Conservation (phyloP, 2,329 filamentous ascomycete species). For the Aureobasidium sp. region DNA sequence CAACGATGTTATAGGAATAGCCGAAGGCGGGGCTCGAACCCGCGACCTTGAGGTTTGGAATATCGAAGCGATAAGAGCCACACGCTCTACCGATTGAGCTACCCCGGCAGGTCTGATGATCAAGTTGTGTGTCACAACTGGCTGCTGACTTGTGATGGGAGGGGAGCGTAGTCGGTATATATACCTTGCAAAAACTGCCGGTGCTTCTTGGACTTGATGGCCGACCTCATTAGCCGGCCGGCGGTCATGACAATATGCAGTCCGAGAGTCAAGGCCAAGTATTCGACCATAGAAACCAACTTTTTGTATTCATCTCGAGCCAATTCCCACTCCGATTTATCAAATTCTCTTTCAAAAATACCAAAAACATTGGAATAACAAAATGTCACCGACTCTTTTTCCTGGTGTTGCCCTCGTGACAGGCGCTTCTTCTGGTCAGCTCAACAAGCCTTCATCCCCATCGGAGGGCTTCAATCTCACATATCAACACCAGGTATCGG, state of each 20-base stretch:
- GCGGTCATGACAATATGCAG: no score
- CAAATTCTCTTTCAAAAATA: no score
- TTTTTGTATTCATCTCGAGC: no score
- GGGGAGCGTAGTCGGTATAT: neutral
- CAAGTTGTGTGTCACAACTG: neutral
- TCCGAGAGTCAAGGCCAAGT: no score
- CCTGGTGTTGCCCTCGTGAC: slow-evolving; percentile 32
- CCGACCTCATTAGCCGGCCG: no score
- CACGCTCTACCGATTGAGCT: slow-evolving; percentile 44
- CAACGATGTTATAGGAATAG: slow-evolving; percentile 2
- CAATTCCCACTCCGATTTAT: no score
- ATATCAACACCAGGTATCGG: slow-evolving; percentile 34
- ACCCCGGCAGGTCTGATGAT: slow-evolving; percentile 30
- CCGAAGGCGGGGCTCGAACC: slow-evolving; percentile 15
- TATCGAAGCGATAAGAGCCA: slow-evolving; percentile 34
- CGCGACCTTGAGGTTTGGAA: slow-evolving; percentile 10
- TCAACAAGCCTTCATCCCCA: neutral
- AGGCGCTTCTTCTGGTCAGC: slow-evolving; percentile 28
- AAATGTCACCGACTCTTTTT: slow-evolving; percentile 20
- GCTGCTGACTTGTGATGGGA: neutral
- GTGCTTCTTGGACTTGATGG: no score
- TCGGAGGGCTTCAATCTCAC: neutral
- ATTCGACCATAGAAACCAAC: no score
- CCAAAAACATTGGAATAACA: no score
- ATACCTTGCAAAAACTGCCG: neutral